Base-by-base conservation (phyloP, 176 grass and related monocot species). In the Dendrocalamus sinicus region DNA sequence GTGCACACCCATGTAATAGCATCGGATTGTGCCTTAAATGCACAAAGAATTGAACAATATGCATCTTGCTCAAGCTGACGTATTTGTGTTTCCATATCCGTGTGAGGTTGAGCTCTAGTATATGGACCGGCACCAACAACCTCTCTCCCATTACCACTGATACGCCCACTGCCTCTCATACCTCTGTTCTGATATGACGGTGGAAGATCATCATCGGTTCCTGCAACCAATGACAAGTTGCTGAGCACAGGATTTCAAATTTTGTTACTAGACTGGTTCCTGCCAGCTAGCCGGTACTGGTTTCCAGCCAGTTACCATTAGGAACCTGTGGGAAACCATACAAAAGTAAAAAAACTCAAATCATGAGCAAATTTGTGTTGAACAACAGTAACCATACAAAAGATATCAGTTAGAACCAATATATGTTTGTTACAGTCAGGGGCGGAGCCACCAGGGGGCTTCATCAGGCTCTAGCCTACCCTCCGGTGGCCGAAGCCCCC, bases 21-120 rank as follows among this genome's bases (percentile, higher is more conserved):
- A 52, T 99, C 93, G 59, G 96, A 95, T 64, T 99, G 96, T 73
- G 96, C 96, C 81, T 99, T 99, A 84, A 99, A 99, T 86, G 96
- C 96, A 79, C 93, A 84, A 71, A 99, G 92, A 88, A 97, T 90
- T 61, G 88, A 91, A 82, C 86, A 89, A 61, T 97, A 97, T 76
- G 94, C 94, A 63, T 97, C 92, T 83, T 92, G 94, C 83, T 97
- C 94, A 80, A 97, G 92, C 47, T 88, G 74, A 84, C 92, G 92
- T 87, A 97, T 97, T 86, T 92, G 89, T 32, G 78, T 68, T 80
- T 94, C 94, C 89, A 97, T 97, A 81, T 93, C 91, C 69, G 71
- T 87, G 8, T 89, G 89, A 70, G 86, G 80, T 54, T 89, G 86
- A 84, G 79, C 68, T 54, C 90, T 87, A 19, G 85, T 57, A 78